phyloP scores from a whole-genome alignment of 1,284 basidiomycete species.

The Neonothopanus nambi region DNA sequence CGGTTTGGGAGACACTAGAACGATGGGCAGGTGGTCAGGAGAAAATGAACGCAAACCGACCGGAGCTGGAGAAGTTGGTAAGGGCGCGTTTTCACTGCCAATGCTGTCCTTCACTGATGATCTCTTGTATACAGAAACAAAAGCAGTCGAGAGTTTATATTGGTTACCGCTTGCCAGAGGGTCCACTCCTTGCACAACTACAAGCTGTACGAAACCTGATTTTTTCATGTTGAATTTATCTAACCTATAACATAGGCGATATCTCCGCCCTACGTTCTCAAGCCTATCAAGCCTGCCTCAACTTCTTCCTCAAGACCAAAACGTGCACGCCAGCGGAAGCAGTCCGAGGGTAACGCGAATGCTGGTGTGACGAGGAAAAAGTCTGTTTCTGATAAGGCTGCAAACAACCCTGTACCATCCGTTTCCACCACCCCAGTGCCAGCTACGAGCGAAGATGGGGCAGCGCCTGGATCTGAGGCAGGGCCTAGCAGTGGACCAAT shows the following conservation, averaged over 20 bases:
- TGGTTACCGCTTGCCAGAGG: slow-evolving; percentile 55
- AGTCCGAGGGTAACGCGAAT: slow-evolving; percentile 3
- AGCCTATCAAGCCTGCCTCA: slow-evolving; percentile 44
- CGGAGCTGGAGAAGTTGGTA: slow-evolving; percentile 44
- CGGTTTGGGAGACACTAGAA: slow-evolving; percentile 53
- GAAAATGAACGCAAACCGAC: slow-evolving; percentile 41
- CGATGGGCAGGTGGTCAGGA: slow-evolving; percentile 59
- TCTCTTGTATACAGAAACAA: slow-evolving; percentile 14
- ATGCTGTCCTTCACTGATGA: slow-evolving; percentile 9
- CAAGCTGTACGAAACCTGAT: slow-evolving; percentile 44
- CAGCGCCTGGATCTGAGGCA: no score
- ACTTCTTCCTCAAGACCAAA: slow-evolving; percentile 23
- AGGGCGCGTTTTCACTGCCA: slow-evolving; percentile 1
- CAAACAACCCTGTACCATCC: not conserved
- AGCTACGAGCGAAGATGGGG: not conserved
- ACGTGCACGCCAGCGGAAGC: slow-evolving; percentile 22
- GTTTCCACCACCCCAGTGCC: not conserved
- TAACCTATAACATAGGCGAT: slow-evolving; percentile 38
- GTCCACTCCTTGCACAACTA: slow-evolving; percentile 56
- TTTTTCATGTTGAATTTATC: not conserved
- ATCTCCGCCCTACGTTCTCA: slow-evolving; percentile 51
- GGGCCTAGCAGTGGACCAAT: no score
- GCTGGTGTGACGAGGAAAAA: slow-evolving; percentile 1
- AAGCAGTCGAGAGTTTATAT: slow-evolving; percentile 52
- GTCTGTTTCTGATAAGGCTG: not conserved